Conservation (phyloP, 352 stramenopile genomes). For the Pythium periplocum region DNA sequence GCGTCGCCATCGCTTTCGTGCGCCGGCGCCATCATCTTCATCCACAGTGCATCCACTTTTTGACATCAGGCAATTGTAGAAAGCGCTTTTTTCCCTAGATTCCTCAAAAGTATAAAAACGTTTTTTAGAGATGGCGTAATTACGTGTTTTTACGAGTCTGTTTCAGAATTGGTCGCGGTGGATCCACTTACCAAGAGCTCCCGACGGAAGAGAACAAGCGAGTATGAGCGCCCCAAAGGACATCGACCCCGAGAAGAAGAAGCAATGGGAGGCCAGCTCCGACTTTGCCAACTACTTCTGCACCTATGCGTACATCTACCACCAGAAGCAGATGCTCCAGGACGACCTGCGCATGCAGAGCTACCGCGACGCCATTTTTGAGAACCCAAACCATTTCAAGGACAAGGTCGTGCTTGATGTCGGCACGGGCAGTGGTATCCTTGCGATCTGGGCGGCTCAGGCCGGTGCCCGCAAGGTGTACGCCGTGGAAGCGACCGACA, state of each 20-base stretch:
- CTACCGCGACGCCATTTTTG: conserved; percentile 97
- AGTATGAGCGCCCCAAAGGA: conserved; percentile 27
- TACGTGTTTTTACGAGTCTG: no score
- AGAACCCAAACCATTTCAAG: conserved; percentile 97
- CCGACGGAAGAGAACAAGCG: no score
- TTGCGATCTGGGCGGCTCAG: conserved; percentile 98
- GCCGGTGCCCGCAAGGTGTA: conserved; percentile 98
- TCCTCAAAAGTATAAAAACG: no score
- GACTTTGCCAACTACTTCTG: conserved; percentile 91
- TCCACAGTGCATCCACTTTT: neutral
- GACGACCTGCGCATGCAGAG: conserved; percentile 99
- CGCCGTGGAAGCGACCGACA: conserved; percentile 97
- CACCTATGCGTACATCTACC: conserved; percentile 89
- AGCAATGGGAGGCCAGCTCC: conserved; percentile 74
- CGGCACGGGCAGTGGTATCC: conserved; percentile 97
- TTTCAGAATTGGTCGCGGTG: no score
- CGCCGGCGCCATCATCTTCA: conserved; percentile 7
- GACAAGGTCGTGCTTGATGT: conserved; percentile 99
- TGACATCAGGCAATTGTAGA: no score
- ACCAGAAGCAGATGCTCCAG: conserved; percentile 99
- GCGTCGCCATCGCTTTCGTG: conserved; percentile 8
- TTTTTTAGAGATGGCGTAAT: no score
- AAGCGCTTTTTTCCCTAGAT: no score
- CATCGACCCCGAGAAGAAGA: conserved; percentile 74
- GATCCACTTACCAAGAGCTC: no score